Evolutionary conservation across 2,329 filamentous ascomycete species (phyloP), one percentile per base, ranked within the genome.

Genomic region (Fusarium domesticum): DNA sequence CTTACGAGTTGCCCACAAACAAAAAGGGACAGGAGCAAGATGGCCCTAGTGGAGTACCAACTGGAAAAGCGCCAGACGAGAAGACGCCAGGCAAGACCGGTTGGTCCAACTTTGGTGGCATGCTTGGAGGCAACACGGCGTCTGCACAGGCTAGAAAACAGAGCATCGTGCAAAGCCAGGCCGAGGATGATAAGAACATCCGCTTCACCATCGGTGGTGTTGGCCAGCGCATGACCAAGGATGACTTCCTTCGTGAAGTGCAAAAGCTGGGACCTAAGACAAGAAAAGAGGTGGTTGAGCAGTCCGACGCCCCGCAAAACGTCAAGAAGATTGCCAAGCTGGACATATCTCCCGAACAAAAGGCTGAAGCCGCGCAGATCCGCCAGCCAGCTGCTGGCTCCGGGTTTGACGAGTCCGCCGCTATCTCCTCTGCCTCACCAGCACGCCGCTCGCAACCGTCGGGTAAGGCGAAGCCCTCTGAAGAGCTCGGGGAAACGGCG

Each of bases 191-290:
- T 53, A 76, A 79, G 12, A 75, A 81, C 43, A 83, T 92, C 43
- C 80, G 87, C 12, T 92, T 91, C 66, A 90, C 84, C 1, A 86
- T 92, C 51, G 81, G 78, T 35, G 81, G 83, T 25, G 79, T 83
- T n/a, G 85, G 85, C 6, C 75, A 77, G 49, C 80, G 87, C 37
- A 85, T 93, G 80, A 90, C 78, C 50, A 91, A 91, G 67, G 81
- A 84, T 5, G 86, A 90, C 59, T 92, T 93, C 61, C 81, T 93
- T 48, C 73, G 77, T 36, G 82, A 89, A 61, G 83, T 93, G 60
- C 80, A 83, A 52, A 79, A 82, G 51, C 74, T 92, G 47, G 86
- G 92, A 61, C 78, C 80, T 18, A 80, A 80, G 58, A 80, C 83
- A 12, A 76, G 77, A 6, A 71, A 69, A 28, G 74, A 80, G 47